These are phyloP conservation scores for Plasmodium coatneyi DNA, from an alignment of 169 alveolate species.

Conservation along the genomic window DNA sequence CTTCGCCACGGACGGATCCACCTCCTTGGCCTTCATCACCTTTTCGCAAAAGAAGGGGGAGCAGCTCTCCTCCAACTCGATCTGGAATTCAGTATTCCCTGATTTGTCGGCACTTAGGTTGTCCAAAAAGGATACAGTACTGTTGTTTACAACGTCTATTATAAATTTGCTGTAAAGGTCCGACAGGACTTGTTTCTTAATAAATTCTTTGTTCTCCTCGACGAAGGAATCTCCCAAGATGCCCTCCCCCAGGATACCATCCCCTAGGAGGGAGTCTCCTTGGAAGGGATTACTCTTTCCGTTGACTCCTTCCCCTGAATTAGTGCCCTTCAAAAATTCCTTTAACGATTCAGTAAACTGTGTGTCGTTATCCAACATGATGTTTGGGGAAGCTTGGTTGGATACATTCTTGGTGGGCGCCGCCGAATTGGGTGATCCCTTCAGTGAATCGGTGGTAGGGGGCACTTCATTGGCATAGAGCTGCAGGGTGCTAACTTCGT, in stretches of 20 bases:
- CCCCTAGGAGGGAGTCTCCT: neutral
- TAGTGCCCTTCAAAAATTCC: neutral
- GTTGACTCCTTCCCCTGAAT: neutral
- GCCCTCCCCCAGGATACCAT: neutral
- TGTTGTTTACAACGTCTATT: slow-evolving; percentile 24
- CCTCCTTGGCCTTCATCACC: slow-evolving; percentile 57
- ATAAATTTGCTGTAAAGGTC: slow-evolving; percentile 25
- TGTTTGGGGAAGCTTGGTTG: neutral
- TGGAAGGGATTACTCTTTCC: neutral
- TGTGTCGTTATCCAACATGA: neutral
- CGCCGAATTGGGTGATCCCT: neutral
- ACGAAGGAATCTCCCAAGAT: neutral
- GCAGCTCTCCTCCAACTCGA: slow-evolving; percentile 52
- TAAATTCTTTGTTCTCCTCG: slow-evolving; percentile 25
- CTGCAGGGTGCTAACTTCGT: neutral
- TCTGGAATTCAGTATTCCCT: slow-evolving; percentile 23
- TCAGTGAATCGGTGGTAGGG: neutral
- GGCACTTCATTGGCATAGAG: neutral
- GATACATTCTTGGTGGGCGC: neutral
- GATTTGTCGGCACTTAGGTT: neutral
- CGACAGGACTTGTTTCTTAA: slow-evolving; percentile 11
- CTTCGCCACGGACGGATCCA: neutral
- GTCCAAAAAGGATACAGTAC: slow-evolving; percentile 23
- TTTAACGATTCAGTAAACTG: slow-evolving; percentile 11
- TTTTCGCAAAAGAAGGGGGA: slow-evolving; percentile 65